Conservation (phyloP, 2,329 filamentous ascomycete species). For the Alternaria infectoria region DNA sequence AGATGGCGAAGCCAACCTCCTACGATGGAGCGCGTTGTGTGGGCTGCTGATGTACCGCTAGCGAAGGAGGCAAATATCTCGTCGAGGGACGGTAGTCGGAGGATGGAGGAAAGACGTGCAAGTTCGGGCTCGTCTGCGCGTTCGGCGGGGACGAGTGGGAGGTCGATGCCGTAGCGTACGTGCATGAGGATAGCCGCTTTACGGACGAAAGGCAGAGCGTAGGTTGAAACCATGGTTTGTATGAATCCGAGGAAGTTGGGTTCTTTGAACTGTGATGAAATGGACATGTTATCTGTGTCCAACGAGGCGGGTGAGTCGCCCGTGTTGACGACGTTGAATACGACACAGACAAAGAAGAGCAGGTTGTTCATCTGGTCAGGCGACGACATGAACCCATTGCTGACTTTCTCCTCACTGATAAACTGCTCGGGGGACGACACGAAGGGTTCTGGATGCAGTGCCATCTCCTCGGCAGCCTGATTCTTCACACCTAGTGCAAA, state of each 20-base stretch:
- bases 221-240: constrained; percentile 68
- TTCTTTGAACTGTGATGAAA: constrained; percentile 34
- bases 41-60: constrained; percentile 31
- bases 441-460: constrained; percentile 4
- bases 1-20: constrained; percentile 78
- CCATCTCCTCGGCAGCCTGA: constrained; percentile 6
- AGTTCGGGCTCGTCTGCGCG: constrained; percentile 76
- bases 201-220: constrained; percentile 87
- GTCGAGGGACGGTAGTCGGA: constrained; percentile 79
- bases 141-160: constrained; percentile 66
- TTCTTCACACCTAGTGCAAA: constrained; percentile 46
- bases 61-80: constrained; percentile 72
- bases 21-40: constrained; percentile 58
- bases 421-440: constrained; percentile 28
- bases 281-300: constrained; percentile 32
- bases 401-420: constrained; percentile 34
- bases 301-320: constrained; percentile 30
- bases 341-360: constrained; percentile 39
- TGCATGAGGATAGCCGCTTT: constrained; percentile 85
- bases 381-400: constrained; percentile 22
- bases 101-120: constrained; percentile 75
- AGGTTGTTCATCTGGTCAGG: constrained; percentile 39
- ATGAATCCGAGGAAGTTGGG: constrained; percentile 45
- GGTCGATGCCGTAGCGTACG: constrained; percentile 86
- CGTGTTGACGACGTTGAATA: constrained; percentile 37